Base-by-base conservation (phyloP, 768 basidiomycete genomes). In the Russula griseocarnosa region DNA sequence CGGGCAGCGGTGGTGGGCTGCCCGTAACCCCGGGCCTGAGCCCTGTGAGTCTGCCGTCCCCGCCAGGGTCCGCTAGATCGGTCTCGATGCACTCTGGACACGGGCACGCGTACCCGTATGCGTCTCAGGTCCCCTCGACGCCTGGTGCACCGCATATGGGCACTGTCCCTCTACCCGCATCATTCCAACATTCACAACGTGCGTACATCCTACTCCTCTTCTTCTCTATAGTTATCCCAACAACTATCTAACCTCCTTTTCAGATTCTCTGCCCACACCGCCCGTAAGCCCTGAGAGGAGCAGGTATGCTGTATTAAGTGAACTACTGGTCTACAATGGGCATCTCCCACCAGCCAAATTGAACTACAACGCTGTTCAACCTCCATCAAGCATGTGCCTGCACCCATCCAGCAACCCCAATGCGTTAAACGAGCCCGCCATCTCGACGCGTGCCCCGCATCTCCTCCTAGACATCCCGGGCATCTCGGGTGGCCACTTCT, bases 401-500 rank as follows among this genome's bases (percentile, higher is more conserved):
- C 64, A 65, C 14, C 64, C 64, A 14, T 18, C 59, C 42, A 56
- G 64, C 59, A 56, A 56, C 59, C 64, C 64, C 14, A 51, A 56
- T 42, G 47, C 36, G 32, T 16, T 65, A 32, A 61, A 65, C 55
- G 64, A 65, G 30, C 64, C 64, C 1, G 64, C 64, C 6, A 51
- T 65, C 40, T 65, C 64, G 18, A 65, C 59, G 3, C 59, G 42
- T n/a, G 59, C 64, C 6, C 54, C 59, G 22, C 46, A 20, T 54
- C 53, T 67, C 40, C 22, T 67, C n/a, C 62, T 67, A 42, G 62
- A 64, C 32, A 42, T 67, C 20, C 66, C 66, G 1, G 66, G 66
- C 16, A 13, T 58, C 49, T 55, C 58, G 3, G 55, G 64, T 0
- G 63, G 62, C 18, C 34, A 26, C 28, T 67, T 67, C 54, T 64